A percentile compares a stretch with the other conserved stretches of the same genome.
Evolutionary conservation across 192 early-diverging fungal genomes (phyloP).

Genomic region (Entomortierella chlamydospora): DNA sequence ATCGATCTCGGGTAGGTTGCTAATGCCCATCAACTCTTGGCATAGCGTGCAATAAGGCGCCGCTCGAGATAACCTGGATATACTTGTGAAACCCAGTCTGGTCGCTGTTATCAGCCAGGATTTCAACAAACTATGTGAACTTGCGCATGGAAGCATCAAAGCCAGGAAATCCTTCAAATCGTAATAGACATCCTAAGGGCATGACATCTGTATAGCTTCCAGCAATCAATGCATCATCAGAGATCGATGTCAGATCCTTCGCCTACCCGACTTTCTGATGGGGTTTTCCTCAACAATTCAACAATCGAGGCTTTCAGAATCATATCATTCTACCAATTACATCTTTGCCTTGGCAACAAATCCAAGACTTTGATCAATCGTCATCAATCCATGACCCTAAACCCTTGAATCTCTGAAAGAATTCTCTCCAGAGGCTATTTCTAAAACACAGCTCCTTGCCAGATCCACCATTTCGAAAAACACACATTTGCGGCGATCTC

Average conservation of each 20-base stretch:
- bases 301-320: too few species aligned
- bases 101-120: background rate
- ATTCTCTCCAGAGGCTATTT: background rate
- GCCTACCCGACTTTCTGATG: too few species aligned
- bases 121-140: background rate
- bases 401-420: background rate
- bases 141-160: background rate
- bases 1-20: conserved; percentile 54
- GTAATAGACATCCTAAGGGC: too few species aligned
- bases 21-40: background rate
- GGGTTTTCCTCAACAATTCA: too few species aligned
- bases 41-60: background rate
- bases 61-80: background rate
- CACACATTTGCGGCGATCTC: too few species aligned
- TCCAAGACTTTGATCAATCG: background rate
- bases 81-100: background rate
- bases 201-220: too few species aligned
- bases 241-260: too few species aligned
- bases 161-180: too few species aligned
- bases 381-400: too few species aligned
- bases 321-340: too few species aligned
- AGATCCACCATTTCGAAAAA: background rate
- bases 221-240: too few species aligned
- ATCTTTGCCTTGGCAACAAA: background rate
- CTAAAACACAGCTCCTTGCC: too few species aligned